Base-by-base conservation (phyloP, 179 eudicot genomes). In the Beta corolliflora region DNA sequence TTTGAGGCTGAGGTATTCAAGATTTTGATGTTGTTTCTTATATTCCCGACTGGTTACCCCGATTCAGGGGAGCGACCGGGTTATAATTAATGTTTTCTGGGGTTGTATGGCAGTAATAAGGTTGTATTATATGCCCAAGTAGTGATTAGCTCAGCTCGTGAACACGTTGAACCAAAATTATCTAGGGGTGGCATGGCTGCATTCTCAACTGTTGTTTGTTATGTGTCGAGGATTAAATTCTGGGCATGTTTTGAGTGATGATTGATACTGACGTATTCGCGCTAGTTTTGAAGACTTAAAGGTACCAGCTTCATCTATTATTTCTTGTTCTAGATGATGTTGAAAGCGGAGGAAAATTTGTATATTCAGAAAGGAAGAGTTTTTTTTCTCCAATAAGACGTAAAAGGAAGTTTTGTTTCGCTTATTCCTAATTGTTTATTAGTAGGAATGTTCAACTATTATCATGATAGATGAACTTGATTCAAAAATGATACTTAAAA, bases 1-100 rank as follows among this genome's bases (percentile, higher is more conserved):
- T 88, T 52, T 82, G 59, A 77, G 23, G 76, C 23, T 25, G 4
- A 44, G 72, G 50, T 56, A 19, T 23, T 58, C 21, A 18, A 46
- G 23, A 19, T 6, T 48, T 56, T 71, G 29, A 2, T 31, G 14
- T 54, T 70, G 23, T 64, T 77, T 59, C 77, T 44, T 21, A 54
- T 77, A 29, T 75, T 25, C 64, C 50, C 15, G 31, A 29, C 21
- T 74, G 64, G 21, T 18, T 55, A 23, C 7, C 61, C 66, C 25
- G 18, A 2, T 21, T 55, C 44, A 73, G 16, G 6, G 48, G 15
- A 55, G 61, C 61, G 11, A 11, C 19, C 0, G 76, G 52, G 10
- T 50, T 2, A 14, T 36, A 31, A 31, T 54, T 13, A 9, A 25
- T 19, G 66, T 31, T 8, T 36, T 36, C 31, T 31, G 76, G 12